A percentile compares a stretch with the other conserved stretches of the same genome.
These are phyloP conservation scores for Penicillium daleae DNA, from an alignment of 495 filamentous ascomycete species.

Conservation along the genomic window DNA sequence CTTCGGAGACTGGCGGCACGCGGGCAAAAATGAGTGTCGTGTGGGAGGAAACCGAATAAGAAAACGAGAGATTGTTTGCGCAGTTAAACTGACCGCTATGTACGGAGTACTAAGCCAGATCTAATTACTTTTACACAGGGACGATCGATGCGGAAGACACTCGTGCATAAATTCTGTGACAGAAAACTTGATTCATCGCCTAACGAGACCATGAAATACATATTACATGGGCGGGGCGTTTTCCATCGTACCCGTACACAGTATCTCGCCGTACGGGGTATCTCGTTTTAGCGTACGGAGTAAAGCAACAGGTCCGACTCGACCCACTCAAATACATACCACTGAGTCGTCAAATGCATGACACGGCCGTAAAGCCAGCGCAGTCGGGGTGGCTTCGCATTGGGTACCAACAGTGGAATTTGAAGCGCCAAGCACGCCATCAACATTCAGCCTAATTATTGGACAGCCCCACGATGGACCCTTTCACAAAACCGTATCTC, in stretches of 20 bases:
- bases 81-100: neutral
- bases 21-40: neutral
- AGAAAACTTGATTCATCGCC: neutral
- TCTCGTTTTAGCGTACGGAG: constrained; percentile 3
- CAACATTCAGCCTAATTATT: neutral
- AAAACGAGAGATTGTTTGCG: neutral
- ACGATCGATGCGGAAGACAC: neutral
- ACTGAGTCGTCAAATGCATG: neutral
- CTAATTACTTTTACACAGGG: neutral
- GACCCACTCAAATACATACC: neutral
- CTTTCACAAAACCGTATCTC: neutral
- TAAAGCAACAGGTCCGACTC: neutral
- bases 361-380: neutral
- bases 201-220: neutral
- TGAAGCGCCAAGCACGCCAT: neutral
- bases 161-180: neutral
- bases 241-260: neutral
- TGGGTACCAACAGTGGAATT: neutral
- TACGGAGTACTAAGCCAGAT: neutral
- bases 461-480: neutral
- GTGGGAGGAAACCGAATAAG: neutral
- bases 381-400: neutral
- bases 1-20: neutral
- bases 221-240: neutral
- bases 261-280: neutral